These are phyloP conservation scores for Ogataea salicorniae DNA, from an alignment of 805 yeast species.

Conservation along the genomic window DNA sequence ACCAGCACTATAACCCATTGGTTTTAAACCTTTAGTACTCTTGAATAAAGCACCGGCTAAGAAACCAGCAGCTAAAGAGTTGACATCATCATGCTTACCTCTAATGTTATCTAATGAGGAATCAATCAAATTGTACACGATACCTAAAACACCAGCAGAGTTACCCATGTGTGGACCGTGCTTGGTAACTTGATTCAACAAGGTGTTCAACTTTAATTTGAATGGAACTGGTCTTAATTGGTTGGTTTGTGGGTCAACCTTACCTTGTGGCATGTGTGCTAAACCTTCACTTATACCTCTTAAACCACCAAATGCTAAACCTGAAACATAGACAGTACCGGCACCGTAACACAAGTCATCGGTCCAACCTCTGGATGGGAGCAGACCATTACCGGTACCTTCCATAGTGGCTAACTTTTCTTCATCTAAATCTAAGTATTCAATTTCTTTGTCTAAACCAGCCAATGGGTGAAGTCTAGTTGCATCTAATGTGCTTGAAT, in stretches of 20 bases:
- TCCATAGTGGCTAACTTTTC: constrained; percentile 72
- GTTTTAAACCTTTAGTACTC: constrained; percentile 77
- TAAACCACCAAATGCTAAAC: constrained; percentile 85
- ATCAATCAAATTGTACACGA: constrained; percentile 81
- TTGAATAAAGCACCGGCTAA: constrained; percentile 88
- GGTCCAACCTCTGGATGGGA: constrained; percentile 96
- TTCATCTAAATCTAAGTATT: constrained; percentile 84
- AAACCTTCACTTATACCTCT: constrained; percentile 88
- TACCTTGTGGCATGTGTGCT: constrained; percentile 55
- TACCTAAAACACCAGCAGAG: constrained; percentile 89
- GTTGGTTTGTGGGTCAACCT: constrained; percentile 58
- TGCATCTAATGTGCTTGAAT: constrained; percentile 61
- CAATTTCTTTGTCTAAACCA: constrained; percentile 83
- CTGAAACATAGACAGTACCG: constrained; percentile 85
- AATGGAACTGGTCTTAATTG: constrained; percentile 56
- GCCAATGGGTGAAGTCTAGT: constrained; percentile 85
- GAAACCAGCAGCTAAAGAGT: constrained; percentile 86
- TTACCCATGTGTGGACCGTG: constrained; percentile 96
- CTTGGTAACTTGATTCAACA: constrained; percentile 86
- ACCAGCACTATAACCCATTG: constrained; percentile 82
- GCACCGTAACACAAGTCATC: constrained; percentile 98
- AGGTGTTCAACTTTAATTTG: constrained; percentile 80
- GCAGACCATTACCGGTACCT: constrained; percentile 75
- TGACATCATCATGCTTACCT: constrained; percentile 83
- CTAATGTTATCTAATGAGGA: constrained; percentile 72